Percentiles rank a stretch among this genome's conserved stretches.
Evolutionary conservation across 1,284 basidiomycete genomes (phyloP).

Genomic region (Apiotrichum akiyoshidainum): DNA sequence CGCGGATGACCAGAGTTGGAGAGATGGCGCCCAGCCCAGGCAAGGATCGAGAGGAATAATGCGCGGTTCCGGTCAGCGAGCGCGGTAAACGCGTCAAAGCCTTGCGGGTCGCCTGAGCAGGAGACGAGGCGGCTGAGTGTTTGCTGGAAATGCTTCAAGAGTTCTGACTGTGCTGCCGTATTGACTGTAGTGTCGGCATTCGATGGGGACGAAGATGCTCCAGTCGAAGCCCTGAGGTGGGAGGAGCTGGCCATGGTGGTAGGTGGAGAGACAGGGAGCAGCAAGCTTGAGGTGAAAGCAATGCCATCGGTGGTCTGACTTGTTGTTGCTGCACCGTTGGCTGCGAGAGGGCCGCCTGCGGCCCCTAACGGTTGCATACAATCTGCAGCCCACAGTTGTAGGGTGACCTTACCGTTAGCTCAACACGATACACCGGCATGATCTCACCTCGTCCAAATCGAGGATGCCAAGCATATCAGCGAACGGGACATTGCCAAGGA

Average conservation of each 20-base stretch:
- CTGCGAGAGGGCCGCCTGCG: constrained; percentile 3
- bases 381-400: constrained; percentile 36
- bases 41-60: constrained; percentile 34
- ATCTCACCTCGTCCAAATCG: constrained; percentile 29
- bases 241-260: too few species aligned
- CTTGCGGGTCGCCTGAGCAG: constrained; percentile 24
- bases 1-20: constrained; percentile 33
- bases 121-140: constrained; percentile 29
- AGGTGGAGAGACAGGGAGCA: too few species aligned
- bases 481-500: background rate
- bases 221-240: too few species aligned
- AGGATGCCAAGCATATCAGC: constrained; percentile 7
- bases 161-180: constrained; percentile 8
- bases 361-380: constrained; percentile 22
- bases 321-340: background rate
- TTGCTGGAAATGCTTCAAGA: constrained; percentile 29
- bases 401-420: constrained; percentile 23
- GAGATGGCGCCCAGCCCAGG: constrained; percentile 39
- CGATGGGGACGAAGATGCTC: background rate
- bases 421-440: background rate
- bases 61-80: constrained; percentile 17
- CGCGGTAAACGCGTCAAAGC: constrained; percentile 31
- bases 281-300: constrained; percentile 9
- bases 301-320: constrained; percentile 7
- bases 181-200: too few species aligned